These are phyloP conservation scores for Sphaceloma murrayae DNA, from an alignment of 2,329 filamentous ascomycete genomes.

Conservation along the genomic window DNA sequence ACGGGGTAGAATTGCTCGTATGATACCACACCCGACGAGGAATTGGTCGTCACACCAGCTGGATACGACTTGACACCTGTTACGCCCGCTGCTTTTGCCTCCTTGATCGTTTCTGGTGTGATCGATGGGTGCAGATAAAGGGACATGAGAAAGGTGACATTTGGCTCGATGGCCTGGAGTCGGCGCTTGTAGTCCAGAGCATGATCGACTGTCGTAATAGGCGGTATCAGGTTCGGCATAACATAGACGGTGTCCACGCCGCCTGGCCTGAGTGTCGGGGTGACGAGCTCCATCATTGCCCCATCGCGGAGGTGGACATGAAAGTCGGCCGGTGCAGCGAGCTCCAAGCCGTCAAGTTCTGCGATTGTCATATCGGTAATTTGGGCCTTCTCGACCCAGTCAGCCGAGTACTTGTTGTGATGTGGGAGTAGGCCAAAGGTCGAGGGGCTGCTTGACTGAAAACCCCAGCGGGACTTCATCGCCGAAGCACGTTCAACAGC, in stretches of 20 bases:
- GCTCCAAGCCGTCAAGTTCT: slow-evolving; percentile 36
- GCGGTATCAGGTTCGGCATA: slow-evolving; percentile 45
- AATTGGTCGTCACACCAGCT: slow-evolving; percentile 50
- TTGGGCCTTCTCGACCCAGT: too few relatives aligned
- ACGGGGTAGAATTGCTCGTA: slow-evolving; percentile 65
- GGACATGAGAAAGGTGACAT: slow-evolving; percentile 44
- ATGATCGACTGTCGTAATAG: slow-evolving; percentile 40
- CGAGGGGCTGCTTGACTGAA: too few relatives aligned
- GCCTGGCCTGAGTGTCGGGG: slow-evolving; percentile 41
- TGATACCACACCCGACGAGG: slow-evolving; percentile 56
- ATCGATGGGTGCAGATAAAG: slow-evolving; percentile 43
- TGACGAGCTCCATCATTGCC: slow-evolving; percentile 43
- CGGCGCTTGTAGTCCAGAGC: slow-evolving; percentile 38
- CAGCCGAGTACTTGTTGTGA: too few relatives aligned
- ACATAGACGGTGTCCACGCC: slow-evolving; percentile 47
- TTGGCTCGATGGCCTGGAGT: slow-evolving; percentile 37
- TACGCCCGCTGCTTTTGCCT: slow-evolving; percentile 64
- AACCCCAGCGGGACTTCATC: too few relatives aligned
- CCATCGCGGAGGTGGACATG: slow-evolving; percentile 45
- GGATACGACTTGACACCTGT: slow-evolving; percentile 63
- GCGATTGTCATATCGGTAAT: slow-evolving; percentile 35
- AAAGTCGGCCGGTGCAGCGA: slow-evolving; percentile 42
- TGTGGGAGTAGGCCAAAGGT: too few relatives aligned
- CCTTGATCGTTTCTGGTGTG: slow-evolving; percentile 49
- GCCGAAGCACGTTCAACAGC: too few relatives aligned